Percentiles rank a stretch among this genome's conserved stretches.
Evolutionary conservation across 208 protist genomes (phyloP).

Genomic region (Wallacemonas sp.): DNA sequence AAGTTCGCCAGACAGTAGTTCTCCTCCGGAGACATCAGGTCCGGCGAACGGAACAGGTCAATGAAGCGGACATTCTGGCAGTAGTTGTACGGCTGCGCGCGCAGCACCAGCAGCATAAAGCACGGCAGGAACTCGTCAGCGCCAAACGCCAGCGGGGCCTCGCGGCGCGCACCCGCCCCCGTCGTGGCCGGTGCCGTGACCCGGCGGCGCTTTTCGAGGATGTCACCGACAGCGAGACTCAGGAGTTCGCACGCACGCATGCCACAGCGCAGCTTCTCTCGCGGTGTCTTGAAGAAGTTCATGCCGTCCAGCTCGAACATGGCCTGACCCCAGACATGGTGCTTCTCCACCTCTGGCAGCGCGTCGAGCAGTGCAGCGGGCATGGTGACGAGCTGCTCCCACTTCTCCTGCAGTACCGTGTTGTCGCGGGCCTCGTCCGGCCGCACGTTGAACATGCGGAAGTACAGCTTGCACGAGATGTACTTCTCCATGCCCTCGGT

Average conservation of each 20-base stretch:
- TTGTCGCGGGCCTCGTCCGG: slow-evolving; percentile 43
- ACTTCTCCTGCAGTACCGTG: slow-evolving; percentile 41
- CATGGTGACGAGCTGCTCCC: slow-evolving; percentile 36
- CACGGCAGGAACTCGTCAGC: slow-evolving; percentile 84
- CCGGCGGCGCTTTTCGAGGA: slow-evolving; percentile 34
- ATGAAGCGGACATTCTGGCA: slow-evolving; percentile 78
- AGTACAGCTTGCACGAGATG: slow-evolving; percentile 76
- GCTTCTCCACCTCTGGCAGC: slow-evolving; percentile 56
- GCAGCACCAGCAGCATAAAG: slow-evolving; percentile 79
- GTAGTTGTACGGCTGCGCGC: slow-evolving; percentile 64
- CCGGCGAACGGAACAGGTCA: slow-evolving; percentile 45
- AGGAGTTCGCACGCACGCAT: slow-evolving; percentile 70
- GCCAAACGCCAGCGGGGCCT: slow-evolving; percentile 45
- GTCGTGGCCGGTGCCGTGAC: not conserved
- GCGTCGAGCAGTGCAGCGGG: slow-evolving; percentile 62
- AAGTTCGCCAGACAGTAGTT: slow-evolving; percentile 77
- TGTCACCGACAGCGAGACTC: slow-evolving; percentile 43
- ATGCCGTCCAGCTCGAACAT: slow-evolving; percentile 89
- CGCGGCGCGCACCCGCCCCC: not conserved
- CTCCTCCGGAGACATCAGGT: slow-evolving; percentile 56
- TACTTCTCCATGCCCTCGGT: slow-evolving; percentile 80
- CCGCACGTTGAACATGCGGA: slow-evolving; percentile 47
- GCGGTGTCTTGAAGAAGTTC: slow-evolving; percentile 82
- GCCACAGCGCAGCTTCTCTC: slow-evolving; percentile 74
- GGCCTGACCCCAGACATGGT: slow-evolving; percentile 74